A percentile compares a stretch with the other conserved stretches of the same genome.
Conservation (phyloP, 768 basidiomycete species). For the Trametes punicea region DNA sequence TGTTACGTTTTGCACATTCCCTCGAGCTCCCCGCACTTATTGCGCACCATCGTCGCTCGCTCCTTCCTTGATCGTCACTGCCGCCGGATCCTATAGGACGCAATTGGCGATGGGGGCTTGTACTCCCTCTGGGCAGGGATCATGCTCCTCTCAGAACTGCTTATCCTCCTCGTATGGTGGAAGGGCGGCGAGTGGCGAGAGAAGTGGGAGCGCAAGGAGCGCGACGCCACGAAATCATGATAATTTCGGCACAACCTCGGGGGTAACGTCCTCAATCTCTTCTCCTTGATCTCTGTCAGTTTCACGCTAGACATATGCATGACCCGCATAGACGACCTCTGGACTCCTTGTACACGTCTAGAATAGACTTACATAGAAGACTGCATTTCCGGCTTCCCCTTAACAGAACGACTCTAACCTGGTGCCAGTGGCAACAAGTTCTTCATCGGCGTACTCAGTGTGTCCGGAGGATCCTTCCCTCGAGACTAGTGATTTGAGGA, state of each 20-base stretch:
- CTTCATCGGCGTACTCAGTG: too few species aligned
- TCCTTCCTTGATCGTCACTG: not conserved
- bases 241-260: not conserved
- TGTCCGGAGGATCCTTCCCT: too few species aligned
- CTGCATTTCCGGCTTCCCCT: not conserved
- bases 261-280: not conserved
- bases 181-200: constrained; percentile 62
- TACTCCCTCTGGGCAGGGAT: constrained; percentile 67
- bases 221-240: constrained; percentile 1
- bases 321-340: not conserved
- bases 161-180: constrained; percentile 57
- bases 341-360: not conserved
- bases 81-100: constrained; percentile 37
- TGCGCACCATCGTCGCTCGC: not conserved
- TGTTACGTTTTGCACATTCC: constrained; percentile 17
- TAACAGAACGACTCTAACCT: not conserved
- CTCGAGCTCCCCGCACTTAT: not conserved
- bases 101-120: constrained; percentile 75
- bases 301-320: not conserved
- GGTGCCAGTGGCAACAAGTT: too few species aligned
- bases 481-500: too few species aligned
- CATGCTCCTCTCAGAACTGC: constrained; percentile 47
- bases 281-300: not conserved
- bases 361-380: not conserved
- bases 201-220: constrained; percentile 44